These are phyloP conservation scores for Xanthoconium purpureum DNA, from an alignment of 768 basidiomycete species.

Conservation along the genomic window DNA sequence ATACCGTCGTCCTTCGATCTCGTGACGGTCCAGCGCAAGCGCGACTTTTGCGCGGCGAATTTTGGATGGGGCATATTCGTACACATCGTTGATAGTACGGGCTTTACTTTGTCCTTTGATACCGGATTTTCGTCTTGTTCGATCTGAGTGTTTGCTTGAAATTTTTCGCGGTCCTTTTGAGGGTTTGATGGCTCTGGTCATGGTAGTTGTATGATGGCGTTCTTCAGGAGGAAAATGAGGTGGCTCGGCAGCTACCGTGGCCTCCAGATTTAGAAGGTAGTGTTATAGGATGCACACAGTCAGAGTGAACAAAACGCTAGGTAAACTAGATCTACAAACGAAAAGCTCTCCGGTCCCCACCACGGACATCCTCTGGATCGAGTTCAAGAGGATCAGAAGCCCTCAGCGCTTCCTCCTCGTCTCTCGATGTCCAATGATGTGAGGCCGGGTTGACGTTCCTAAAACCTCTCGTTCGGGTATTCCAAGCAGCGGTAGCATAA, in stretches of 20 bases:
- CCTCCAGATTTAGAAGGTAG: slow-evolving; percentile 26
- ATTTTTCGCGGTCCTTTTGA: slow-evolving; percentile 12
- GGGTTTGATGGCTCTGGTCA: slow-evolving; percentile 16
- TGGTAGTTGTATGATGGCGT: not conserved
- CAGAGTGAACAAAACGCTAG: not conserved
- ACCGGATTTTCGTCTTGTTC: slow-evolving; percentile 42
- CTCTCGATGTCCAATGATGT: slow-evolving; percentile 33
- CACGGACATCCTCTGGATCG: slow-evolving; percentile 2
- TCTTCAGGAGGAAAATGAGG: slow-evolving; percentile 9
- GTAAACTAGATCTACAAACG: slow-evolving; percentile 13
- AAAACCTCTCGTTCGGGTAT: slow-evolving; percentile 16
- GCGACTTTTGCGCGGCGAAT: slow-evolving; percentile 50
- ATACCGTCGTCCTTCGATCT: slow-evolving; percentile 32
- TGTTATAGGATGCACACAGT: not conserved
- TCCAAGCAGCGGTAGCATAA: slow-evolving; percentile 9
- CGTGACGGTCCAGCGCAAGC: slow-evolving; percentile 57
- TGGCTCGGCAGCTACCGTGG: slow-evolving; percentile 6
- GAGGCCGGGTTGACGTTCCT: slow-evolving; percentile 22
- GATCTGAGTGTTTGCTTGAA: slow-evolving; percentile 41
- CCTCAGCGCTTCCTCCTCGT: slow-evolving; percentile 29
- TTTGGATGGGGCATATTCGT: slow-evolving; percentile 56
- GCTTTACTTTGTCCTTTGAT: slow-evolving; percentile 18
- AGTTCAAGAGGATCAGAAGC: slow-evolving; percentile 24
- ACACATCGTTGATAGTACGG: slow-evolving; percentile 49
- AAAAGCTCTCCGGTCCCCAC: not conserved